Conservation (phyloP, 352 stramenopile genomes). For the Stramenopiles sp. region DNA sequence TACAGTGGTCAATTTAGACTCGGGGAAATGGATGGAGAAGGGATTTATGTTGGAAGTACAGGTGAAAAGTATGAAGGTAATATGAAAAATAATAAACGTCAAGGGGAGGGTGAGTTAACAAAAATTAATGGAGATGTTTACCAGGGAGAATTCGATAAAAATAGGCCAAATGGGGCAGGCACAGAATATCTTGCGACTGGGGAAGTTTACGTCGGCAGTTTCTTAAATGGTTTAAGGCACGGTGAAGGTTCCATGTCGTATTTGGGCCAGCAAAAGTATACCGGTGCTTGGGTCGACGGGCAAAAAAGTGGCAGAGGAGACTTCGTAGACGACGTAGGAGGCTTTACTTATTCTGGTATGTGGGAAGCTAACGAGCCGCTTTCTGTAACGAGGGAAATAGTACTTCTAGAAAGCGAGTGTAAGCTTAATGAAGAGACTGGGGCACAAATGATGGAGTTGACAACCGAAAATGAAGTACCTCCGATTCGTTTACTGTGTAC, state of each 20-base stretch:
- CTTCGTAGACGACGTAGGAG: too few species aligned
- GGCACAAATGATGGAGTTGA: too few species aligned
- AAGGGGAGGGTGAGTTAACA: constrained; percentile 29
- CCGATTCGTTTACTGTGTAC: too few species aligned
- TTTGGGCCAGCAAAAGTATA: neutral
- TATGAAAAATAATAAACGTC: constrained; percentile 33
- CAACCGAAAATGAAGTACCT: too few species aligned
- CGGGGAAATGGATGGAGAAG: constrained; percentile 36
- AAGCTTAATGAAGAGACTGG: too few species aligned
- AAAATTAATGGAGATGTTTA: constrained; percentile 29
- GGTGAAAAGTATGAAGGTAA: constrained; percentile 38
- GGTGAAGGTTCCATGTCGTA: neutral
- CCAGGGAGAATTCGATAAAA: constrained; percentile 27
- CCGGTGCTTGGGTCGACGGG: neutral
- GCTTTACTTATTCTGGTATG: too few species aligned
- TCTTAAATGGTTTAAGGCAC: neutral
- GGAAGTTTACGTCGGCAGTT: neutral
- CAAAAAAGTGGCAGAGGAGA: neutral
- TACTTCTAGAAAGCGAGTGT: too few species aligned
- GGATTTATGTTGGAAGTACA: constrained; percentile 25
- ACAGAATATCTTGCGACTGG: neutral
- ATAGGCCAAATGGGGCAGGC: constrained; percentile 32
- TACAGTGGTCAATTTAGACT: constrained; percentile 36
- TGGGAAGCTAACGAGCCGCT: too few species aligned
- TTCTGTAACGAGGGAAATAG: too few species aligned